phyloP scores from a whole-genome alignment of 208 protist genomes.

The Leishmania amazonensis region DNA sequence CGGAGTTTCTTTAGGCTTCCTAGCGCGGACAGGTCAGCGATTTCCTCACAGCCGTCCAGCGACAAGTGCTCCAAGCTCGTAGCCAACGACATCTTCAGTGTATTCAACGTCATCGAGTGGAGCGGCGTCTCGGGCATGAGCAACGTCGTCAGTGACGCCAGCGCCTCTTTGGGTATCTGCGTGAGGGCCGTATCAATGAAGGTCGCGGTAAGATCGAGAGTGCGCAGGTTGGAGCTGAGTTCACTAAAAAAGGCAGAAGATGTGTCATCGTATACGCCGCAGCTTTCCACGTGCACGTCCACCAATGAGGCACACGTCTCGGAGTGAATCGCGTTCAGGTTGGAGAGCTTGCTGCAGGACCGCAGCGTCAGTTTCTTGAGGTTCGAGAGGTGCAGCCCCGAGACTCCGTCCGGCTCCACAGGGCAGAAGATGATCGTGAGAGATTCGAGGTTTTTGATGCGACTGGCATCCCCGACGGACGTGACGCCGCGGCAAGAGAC shows the following conservation, averaged over 20 bases:
- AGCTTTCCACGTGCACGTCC: constrained; percentile 75
- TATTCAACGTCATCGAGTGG: constrained; percentile 58
- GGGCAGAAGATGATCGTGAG: constrained; percentile 76
- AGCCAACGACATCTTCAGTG: constrained; percentile 47
- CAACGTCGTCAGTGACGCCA: constrained; percentile 43
- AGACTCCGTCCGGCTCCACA: constrained; percentile 62
- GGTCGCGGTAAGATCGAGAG: constrained; percentile 60
- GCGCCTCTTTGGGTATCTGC: constrained; percentile 37
- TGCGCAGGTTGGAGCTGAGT: constrained; percentile 48
- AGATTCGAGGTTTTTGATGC: constrained; percentile 49
- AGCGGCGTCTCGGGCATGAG: constrained; percentile 59
- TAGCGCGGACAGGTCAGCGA: constrained; percentile 54
- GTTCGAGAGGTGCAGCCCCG: constrained; percentile 55
- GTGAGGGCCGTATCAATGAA: constrained; percentile 60
- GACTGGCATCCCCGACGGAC: constrained; percentile 52
- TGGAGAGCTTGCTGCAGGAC: constrained; percentile 69
- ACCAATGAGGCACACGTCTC: constrained; percentile 62
- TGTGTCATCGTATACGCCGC: constrained; percentile 76
- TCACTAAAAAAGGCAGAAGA: constrained; percentile 60
- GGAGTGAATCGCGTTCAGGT: constrained; percentile 64
- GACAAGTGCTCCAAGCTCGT: constrained; percentile 69
- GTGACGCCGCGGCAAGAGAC: constrained; percentile 74
- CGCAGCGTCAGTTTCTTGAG: constrained; percentile 64
- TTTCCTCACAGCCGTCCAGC: constrained; percentile 55
- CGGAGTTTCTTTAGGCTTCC: constrained; percentile 54